Evolutionary conservation across 768 basidiomycete genomes (phyloP).

Genomic region (Suillus weaverae): DNA sequence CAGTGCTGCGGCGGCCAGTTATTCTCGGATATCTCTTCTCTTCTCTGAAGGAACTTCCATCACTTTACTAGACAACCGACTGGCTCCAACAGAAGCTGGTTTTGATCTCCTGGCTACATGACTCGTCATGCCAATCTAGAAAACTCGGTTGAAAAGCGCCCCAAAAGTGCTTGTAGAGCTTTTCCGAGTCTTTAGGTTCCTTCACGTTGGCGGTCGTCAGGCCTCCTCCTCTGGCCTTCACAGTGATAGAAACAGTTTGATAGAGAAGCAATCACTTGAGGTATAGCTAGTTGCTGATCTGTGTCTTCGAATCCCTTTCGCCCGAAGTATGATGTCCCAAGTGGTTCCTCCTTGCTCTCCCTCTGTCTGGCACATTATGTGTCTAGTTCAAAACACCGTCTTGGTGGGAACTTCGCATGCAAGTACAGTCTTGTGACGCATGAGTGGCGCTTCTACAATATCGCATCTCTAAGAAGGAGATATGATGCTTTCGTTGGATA

Average conservation of each 20-base stretch:
- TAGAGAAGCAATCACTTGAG: neutral
- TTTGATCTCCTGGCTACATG: constrained; percentile 3
- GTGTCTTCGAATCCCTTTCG: neutral
- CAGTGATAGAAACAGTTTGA: neutral
- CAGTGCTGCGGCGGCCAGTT: neutral
- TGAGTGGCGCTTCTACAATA: neutral
- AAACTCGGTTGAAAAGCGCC: neutral
- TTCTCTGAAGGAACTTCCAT: neutral
- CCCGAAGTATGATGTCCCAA: neutral
- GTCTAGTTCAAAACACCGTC: neutral
- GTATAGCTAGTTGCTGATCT: neutral
- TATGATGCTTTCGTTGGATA: constrained; percentile 1
- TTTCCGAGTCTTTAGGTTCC: neutral
- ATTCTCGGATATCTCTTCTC: neutral
- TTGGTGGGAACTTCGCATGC: constrained; percentile 2
- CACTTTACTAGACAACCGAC: constrained; percentile 8
- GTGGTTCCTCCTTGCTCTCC: constrained; percentile 5
- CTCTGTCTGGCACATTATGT: constrained; percentile 1
- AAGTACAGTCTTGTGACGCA: neutral
- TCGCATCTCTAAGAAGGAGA: neutral
- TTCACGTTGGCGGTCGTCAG: neutral
- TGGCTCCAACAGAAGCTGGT: constrained; percentile 10
- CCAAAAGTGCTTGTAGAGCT: neutral
- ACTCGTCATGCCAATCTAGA: neutral
- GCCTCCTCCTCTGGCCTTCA: neutral